Percentiles rank a stretch among this genome's conserved stretches.
Evolutionary conservation across 2,329 filamentous ascomycete species (phyloP).

Genomic region (Sordariomycetes sp.): DNA sequence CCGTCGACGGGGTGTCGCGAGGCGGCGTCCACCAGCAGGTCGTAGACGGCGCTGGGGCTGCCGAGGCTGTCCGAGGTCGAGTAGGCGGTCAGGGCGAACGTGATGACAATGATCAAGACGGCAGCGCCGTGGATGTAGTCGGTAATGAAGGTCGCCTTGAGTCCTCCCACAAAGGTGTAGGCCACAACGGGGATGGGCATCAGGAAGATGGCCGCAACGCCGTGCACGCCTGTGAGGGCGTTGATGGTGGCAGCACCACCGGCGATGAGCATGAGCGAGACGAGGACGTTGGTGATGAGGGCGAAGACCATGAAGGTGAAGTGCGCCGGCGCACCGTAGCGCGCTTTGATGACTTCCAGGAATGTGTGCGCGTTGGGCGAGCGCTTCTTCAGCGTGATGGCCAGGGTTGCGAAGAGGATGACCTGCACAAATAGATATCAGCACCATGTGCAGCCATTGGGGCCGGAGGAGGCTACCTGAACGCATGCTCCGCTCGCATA

Average conservation of each 20-base stretch:
- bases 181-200: slow-evolving; percentile 72
- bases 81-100: slow-evolving; percentile 76
- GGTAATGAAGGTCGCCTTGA: slow-evolving; percentile 82
- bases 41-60: slow-evolving; percentile 65
- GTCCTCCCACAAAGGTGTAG: slow-evolving; percentile 70
- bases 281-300: slow-evolving; percentile 75
- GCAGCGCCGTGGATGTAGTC: slow-evolving; percentile 84
- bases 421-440: slow-evolving; percentile 86
- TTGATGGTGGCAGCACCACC: slow-evolving; percentile 58
- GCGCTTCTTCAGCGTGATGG: slow-evolving; percentile 80
- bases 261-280: slow-evolving; percentile 81
- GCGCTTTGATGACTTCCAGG: slow-evolving; percentile 72
- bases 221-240: slow-evolving; percentile 35
- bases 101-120: slow-evolving; percentile 73
- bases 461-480: too few species aligned
- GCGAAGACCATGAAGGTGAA: slow-evolving; percentile 75
- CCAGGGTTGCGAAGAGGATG: slow-evolving; percentile 79
- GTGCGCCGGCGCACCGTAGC: slow-evolving; percentile 66
- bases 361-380: slow-evolving; percentile 83
- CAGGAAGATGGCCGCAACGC: slow-evolving; percentile 75
- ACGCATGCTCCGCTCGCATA: slow-evolving; percentile 20
- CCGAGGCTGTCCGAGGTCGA: slow-evolving; percentile 61
- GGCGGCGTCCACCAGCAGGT: slow-evolving; percentile 59
- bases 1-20: slow-evolving; percentile 62
- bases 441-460: too few species aligned